Conservation (phyloP, 2,329 filamentous ascomycete species). For the Phialocephala subalpina region DNA sequence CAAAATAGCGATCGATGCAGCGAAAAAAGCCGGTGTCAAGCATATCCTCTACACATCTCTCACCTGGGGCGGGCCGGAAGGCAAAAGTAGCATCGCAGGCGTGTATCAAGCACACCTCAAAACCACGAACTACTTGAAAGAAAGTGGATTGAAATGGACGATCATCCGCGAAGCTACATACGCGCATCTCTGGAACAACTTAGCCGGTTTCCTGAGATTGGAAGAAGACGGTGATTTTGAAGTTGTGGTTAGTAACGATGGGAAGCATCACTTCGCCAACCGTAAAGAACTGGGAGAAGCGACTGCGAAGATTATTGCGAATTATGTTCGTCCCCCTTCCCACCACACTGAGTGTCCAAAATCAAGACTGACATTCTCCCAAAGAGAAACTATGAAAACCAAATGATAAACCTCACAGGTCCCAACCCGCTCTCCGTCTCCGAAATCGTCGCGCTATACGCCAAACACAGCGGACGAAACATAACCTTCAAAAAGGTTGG, state of each 20-base stretch:
- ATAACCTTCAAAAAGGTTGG: not conserved
- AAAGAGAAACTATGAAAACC: not conserved
- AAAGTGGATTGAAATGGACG: not conserved
- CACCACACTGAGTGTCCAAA: not conserved
- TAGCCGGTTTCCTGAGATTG: not conserved
- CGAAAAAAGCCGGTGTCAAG: constrained; percentile 41
- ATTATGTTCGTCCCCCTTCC: not conserved
- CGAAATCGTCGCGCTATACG: not conserved
- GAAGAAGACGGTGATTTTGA: not conserved
- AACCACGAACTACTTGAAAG: constrained; percentile 33
- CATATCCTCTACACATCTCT: constrained; percentile 47
- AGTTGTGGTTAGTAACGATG: not conserved
- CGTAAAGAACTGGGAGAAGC: constrained; percentile 8
- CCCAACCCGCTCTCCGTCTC: not conserved
- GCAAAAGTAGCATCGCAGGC: constrained; percentile 12
- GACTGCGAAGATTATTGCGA: constrained; percentile 6
- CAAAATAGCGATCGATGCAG: constrained; percentile 40
- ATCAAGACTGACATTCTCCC: not conserved
- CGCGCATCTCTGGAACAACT: constrained; percentile 4
- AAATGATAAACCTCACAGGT: not conserved
- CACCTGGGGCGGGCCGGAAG: constrained; percentile 26
- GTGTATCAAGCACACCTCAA: constrained; percentile 32
- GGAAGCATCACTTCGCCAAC: not conserved
- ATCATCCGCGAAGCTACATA: not conserved
- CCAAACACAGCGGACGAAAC: not conserved